Conservation (phyloP, 2,329 filamentous ascomycete genomes). For the Apiospora arundinis region DNA sequence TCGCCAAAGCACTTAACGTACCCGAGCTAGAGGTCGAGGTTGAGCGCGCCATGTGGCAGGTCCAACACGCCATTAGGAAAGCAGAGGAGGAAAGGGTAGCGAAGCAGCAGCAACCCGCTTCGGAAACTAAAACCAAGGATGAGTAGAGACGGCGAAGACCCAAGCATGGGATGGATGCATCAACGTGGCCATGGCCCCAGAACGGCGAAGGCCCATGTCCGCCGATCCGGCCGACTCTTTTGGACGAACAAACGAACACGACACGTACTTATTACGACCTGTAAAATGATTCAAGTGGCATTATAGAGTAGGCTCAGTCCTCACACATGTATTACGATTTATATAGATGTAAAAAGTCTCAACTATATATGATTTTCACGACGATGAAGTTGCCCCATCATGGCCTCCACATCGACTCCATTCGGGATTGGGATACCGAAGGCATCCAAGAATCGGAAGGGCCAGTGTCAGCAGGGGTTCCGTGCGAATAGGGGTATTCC, state of each 20-base stretch:
- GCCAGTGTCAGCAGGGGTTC: neutral
- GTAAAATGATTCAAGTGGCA: slow-evolving; percentile 6
- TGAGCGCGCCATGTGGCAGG: slow-evolving; percentile 78
- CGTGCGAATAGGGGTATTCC: neutral
- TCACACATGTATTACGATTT: slow-evolving; percentile 9
- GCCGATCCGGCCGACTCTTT: neutral
- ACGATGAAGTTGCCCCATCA: no score
- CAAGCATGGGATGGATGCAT: neutral
- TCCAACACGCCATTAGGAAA: slow-evolving; percentile 58
- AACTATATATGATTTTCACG: neutral
- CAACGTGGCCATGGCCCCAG: neutral
- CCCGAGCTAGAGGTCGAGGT: slow-evolving; percentile 76
- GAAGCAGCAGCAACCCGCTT: slow-evolving; percentile 26
- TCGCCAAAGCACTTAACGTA: slow-evolving; percentile 68
- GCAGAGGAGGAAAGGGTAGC: slow-evolving; percentile 33
- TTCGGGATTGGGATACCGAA: neutral
- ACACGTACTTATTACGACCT: slow-evolving; percentile 7
- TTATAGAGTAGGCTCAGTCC: neutral
- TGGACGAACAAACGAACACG: neutral
- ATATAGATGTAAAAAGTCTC: neutral
- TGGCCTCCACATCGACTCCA: neutral
- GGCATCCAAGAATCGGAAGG: no score
- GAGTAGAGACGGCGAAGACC: slow-evolving; percentile 11
- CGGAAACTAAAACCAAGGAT: slow-evolving; percentile 21
- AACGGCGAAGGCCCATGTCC: neutral